Evolutionary conservation across 805 yeast genomes (phyloP), one percentile per base, ranked within the genome.

Genomic region (Teunomyces aglyptinius): DNA sequence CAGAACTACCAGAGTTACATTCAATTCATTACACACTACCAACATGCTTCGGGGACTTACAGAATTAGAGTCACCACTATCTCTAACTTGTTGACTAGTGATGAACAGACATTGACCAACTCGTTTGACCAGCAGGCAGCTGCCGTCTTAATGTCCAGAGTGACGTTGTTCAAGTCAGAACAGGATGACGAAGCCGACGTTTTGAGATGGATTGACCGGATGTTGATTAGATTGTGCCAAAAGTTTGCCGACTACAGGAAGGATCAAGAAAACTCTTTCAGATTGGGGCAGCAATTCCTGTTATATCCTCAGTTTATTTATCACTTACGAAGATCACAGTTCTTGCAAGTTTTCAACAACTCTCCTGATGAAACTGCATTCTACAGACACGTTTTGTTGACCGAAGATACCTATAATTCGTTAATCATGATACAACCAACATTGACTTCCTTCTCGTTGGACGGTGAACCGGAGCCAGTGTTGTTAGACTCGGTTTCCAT

Each of bases 121-220:
- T 85, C 94, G n/a, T 94, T 94, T 65, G 99, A 94, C 70, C 98
- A 94, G 75, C 98, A 94, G 68, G 96, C 97, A 10, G 97, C 99
- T 3, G 96, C 97, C 12, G 97, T 91, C 1, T 72, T 91, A 49
- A 85, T 92, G 84, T 86, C 97, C 1, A 78, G 98, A 63, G 79
- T 92, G 45, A 94, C 97, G 8, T 90, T 92, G 38, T 85, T 80
- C 76, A 90, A 90, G 65, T 79, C 86, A 20, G 77, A 72, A 55
- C 76, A 73, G 54, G 96, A 90, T 59, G 96, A 89, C 58, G 94
- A 94, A 36, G 91, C 95, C 11, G 98, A 92, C 64, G 87, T 92
- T 18, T 78, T 91, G 60, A 77, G 96, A 67, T 92, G 97, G 97
- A 84, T 89, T 51, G 99, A 94, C 71, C 83, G 96, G 57, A 86